Conservation (phyloP, 805 yeast genomes). For the Kluyveromyces lactis region DNA sequence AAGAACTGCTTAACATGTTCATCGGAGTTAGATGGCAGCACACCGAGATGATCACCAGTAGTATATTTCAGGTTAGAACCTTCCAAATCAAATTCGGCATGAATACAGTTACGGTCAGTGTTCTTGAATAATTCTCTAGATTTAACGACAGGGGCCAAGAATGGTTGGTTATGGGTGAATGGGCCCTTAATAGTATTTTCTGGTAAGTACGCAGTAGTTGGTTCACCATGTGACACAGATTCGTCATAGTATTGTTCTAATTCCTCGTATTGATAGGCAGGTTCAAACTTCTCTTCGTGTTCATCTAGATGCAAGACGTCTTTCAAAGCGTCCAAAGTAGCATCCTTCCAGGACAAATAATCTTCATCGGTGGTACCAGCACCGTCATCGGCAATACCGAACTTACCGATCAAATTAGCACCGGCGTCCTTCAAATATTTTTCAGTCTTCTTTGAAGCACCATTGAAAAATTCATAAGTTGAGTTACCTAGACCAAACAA, state of each 20-base stretch:
- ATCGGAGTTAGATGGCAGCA: slow-evolving; percentile 87
- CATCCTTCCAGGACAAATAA: slow-evolving; percentile 86
- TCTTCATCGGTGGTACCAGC: slow-evolving; percentile 93
- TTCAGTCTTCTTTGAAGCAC: slow-evolving; percentile 59
- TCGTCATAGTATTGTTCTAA: slow-evolving; percentile 34
- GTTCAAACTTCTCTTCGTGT: slow-evolving; percentile 71
- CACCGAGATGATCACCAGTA: slow-evolving; percentile 93
- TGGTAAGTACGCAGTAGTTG: slow-evolving; percentile 48
- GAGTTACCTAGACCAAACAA: slow-evolving; percentile 92
- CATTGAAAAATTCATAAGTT: slow-evolving; percentile 87
- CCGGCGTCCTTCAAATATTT: slow-evolving; percentile 51
- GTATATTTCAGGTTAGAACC: slow-evolving; percentile 70
- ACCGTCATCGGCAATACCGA: slow-evolving; percentile 94
- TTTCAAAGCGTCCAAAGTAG: slow-evolving; percentile 56
- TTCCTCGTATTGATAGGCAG: slow-evolving; percentile 36
- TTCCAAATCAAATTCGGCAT: slow-evolving; percentile 78
- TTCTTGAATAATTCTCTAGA: slow-evolving; percentile 67
- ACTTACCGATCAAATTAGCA: slow-evolving; percentile 63
- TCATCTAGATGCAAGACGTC: slow-evolving; percentile 62
- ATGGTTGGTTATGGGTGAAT: slow-evolving; percentile 75
- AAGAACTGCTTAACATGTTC: slow-evolving; percentile 65
- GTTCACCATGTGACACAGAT: slow-evolving; percentile 74
- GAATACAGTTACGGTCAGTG: slow-evolving; percentile 70
- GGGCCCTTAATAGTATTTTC: slow-evolving; percentile 44
- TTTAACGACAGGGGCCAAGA: slow-evolving; percentile 54